These are phyloP conservation scores for Zalaria obscura DNA, from an alignment of 2,329 filamentous ascomycete species.

Conservation along the genomic window DNA sequence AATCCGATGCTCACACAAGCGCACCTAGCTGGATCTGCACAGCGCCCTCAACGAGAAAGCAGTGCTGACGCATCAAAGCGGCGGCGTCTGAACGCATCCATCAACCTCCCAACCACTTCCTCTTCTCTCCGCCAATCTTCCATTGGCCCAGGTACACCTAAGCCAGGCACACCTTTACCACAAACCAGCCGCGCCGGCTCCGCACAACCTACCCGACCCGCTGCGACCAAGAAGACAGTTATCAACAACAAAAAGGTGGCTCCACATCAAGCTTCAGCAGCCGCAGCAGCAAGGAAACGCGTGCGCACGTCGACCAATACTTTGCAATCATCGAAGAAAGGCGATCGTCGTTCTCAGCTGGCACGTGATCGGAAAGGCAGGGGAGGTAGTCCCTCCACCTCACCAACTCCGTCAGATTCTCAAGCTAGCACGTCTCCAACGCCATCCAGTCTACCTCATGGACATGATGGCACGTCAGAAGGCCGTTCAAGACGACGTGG, in stretches of 20 bases:
- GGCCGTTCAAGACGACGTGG: constrained; percentile 2
- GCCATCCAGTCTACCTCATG: constrained; percentile 15
- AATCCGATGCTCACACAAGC: constrained; percentile 9
- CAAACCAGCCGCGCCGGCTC: constrained; percentile 42
- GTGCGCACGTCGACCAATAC: constrained; percentile 4
- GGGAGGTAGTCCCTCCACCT: constrained; percentile 14
- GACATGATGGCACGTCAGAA: constrained; percentile 12
- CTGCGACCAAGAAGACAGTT: constrained; percentile 14
- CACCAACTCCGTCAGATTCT: constrained; percentile 15
- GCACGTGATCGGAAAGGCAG: constrained; percentile 10
- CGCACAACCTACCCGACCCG: constrained; percentile 32
- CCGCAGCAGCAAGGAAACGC: constrained; percentile 10
- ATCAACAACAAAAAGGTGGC: constrained; percentile 37
- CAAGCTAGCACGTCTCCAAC: constrained; percentile 16
- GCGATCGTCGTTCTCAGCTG: constrained; percentile 19
- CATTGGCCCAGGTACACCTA: constrained; percentile 49
- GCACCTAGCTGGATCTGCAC: constrained; percentile 7
- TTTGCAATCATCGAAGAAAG: constrained; percentile 7
- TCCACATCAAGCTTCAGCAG: constrained; percentile 28
- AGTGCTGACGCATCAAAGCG: constrained; percentile 39
- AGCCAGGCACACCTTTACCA: constrained; percentile 36
- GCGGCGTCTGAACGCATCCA: constrained; percentile 38
- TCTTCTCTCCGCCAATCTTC: constrained; percentile 47
- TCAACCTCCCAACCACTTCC: constrained; percentile 39
- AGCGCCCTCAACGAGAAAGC: constrained; percentile 19